phyloP scores from a whole-genome alignment of 2,329 filamentous ascomycete species.

The Fusarium sp. region DNA sequence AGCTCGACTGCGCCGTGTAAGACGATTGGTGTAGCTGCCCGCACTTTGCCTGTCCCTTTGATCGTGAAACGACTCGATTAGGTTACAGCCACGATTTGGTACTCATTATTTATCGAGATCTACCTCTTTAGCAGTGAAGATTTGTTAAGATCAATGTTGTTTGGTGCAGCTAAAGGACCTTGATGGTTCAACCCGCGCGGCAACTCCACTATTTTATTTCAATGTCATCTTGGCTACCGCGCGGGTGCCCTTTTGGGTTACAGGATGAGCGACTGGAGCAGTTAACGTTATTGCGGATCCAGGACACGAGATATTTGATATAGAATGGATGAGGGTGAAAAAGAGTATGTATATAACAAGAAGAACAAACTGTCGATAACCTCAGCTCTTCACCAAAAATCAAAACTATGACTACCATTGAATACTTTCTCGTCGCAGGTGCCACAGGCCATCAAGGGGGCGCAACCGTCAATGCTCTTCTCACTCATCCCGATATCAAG shows the following conservation, averaged over 20 bases:
- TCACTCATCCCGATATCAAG: constrained; percentile 52
- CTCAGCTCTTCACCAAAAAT: not conserved
- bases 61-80: not conserved
- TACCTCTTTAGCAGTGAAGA: fast-evolving
- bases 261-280: not conserved
- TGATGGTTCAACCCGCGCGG: constrained; percentile 8
- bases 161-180: constrained; percentile 2
- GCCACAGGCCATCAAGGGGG: constrained; percentile 52
- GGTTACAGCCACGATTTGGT: not conserved
- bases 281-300: not conserved
- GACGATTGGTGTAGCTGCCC: constrained; percentile 2
- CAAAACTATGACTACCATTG: constrained; percentile 7
- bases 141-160: constrained; percentile 4
- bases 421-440: constrained; percentile 46
- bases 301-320: not conserved
- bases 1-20: not conserved
- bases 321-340: not conserved
- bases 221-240: constrained; percentile 9
- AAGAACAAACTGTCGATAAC: not conserved
- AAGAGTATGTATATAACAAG: constrained; percentile 2
- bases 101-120: not conserved
- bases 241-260: not conserved
- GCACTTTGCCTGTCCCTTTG: not conserved
- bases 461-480: constrained; percentile 47
- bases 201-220: constrained; percentile 2